Evolutionary conservation across 805 yeast genomes (phyloP), one percentile per base, ranked within the genome.

Genomic region (Ogataea nakhonphanomensis): DNA sequence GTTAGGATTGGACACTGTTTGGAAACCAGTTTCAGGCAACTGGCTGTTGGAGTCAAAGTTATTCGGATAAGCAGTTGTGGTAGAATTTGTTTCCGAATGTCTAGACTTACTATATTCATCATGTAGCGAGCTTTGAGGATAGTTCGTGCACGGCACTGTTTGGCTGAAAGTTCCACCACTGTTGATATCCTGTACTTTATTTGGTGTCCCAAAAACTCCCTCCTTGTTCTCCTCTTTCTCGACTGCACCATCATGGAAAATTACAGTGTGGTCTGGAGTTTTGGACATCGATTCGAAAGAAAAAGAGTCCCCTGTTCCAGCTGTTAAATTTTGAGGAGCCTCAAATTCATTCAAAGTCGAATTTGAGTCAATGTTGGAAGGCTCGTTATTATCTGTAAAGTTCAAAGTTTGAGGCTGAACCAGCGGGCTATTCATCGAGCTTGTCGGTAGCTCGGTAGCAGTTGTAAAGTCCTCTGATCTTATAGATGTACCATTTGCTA

Each of bases 381-480:
- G n/a, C 9, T 25, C 30, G 22, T 28, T 24, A 4, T 34, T 31
- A 8, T 30, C 33, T 12, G 22, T 7, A 12, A 12, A 6, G 20
- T 21, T 14, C 11, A 9, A 8, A 7, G 6, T 8, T 11, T 15
- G 20, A 14, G 38, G 43, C 13, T 31, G 25, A 14, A 29, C 20
- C 12, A 29, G 4, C n/a, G 20, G 32, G 8, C 24, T 27, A 6
- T 15, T 22, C 9, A 24, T 10, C 11, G 33, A 34, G 13, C 31
- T 38, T n/a, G 22, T 21, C 8, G 55, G 55, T 21, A 67, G 57
- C 39, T 67, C 69, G 0, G 67, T 55, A 1, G 72, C 72, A 2
- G 72, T 67, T 10, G 63, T 66, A 50, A 56, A 67, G 3, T 63
- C 58, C 25, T 66, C 71, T 6, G 47, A 43, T 15, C 53, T 57